Conservation (phyloP, 2,329 filamentous ascomycete species). For the Bimuria novae-zelandiae region DNA sequence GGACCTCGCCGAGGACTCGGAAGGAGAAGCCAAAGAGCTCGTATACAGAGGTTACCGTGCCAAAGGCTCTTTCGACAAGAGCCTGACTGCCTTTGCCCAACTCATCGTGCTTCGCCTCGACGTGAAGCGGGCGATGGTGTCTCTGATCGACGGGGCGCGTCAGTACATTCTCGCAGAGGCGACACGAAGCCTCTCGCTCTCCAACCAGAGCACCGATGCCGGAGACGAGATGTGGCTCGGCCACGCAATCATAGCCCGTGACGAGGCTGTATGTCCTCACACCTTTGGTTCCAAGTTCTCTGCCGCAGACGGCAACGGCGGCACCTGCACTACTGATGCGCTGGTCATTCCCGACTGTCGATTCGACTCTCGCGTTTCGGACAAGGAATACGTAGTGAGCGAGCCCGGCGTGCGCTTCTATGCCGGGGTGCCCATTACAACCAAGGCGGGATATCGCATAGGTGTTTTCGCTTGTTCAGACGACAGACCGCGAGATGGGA, state of each 20-base stretch:
- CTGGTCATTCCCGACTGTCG: constrained; percentile 35
- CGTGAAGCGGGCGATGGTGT: constrained; percentile 42
- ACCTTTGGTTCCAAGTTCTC: constrained; percentile 32
- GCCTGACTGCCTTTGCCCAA: constrained; percentile 44
- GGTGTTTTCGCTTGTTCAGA: constrained; percentile 40
- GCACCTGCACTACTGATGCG: constrained; percentile 22
- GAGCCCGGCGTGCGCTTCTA: constrained; percentile 40
- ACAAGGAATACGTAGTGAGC: constrained; percentile 30
- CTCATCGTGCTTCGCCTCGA: constrained; percentile 40
- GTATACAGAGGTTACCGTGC: constrained; percentile 30
- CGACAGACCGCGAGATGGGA: constrained; percentile 30
- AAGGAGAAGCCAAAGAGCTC: constrained; percentile 31
- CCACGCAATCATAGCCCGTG: constrained; percentile 34
- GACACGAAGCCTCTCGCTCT: constrained; percentile 42
- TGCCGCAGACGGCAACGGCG: constrained; percentile 25
- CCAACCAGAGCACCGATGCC: constrained; percentile 27
- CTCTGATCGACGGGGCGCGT: constrained; percentile 42
- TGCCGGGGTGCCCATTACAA: constrained; percentile 38
- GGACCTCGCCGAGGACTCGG: constrained; percentile 31
- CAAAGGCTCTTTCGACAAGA: constrained; percentile 30
- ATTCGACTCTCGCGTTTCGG: constrained; percentile 28
- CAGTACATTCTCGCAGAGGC: constrained; percentile 48
- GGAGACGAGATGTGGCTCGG: constrained; percentile 39
- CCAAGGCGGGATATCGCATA: constrained; percentile 34
- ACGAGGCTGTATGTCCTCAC: constrained; percentile 36